Evolutionary conservation across 305 asterid species (phyloP), one percentile per base, ranked within the genome.

Genomic region (Petunia hybrid): DNA sequence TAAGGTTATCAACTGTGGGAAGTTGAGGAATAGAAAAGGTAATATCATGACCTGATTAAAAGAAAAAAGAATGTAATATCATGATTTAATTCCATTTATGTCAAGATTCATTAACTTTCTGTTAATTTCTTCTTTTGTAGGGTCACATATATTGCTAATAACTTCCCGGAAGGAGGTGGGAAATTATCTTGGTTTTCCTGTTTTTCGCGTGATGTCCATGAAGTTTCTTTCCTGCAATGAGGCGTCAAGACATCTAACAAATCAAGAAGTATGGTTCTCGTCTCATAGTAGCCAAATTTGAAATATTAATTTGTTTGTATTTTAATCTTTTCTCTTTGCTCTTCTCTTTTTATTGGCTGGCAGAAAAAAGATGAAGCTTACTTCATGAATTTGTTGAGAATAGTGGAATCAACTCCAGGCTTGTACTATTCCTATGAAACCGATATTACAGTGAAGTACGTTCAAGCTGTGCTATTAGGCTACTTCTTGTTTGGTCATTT

Each of bases 391-490:
- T 85, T 89, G 76, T 80, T 89, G 85, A 87, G 80, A 84, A 77
- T 84, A 61, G 92, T 89, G 71, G 92, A 97, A 89, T 87, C 98
- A 59, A 92, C 99, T 78, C 95, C 96, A 13, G 97, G 98, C 76
- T 86, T 97, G 90, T 97, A 94, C 84, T 94, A 88, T 86, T 97
- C 99, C 80, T 94, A 94, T 84, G 97, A 88, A 82, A 94, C 98
- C 14, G 97, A 97, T 86, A 88, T 94, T 80, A 94, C 99, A 56
- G 85, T 97, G 66, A 90, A 92, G 98, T 94, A 89, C 38, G 92
- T 85, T 80, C 74, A 59, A 43, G 53, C 31, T 63, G 41, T 78
- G 46, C 36, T 79, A 59, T 80, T 81, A 82, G 80, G 61, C 57
- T 42, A 43, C 38, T 74, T 64, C 10, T 31, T 57, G 62, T 82